Evolutionary conservation across 1,139 yeast species (phyloP).

Genomic region (Saccharomycopsis crataegensis): DNA sequence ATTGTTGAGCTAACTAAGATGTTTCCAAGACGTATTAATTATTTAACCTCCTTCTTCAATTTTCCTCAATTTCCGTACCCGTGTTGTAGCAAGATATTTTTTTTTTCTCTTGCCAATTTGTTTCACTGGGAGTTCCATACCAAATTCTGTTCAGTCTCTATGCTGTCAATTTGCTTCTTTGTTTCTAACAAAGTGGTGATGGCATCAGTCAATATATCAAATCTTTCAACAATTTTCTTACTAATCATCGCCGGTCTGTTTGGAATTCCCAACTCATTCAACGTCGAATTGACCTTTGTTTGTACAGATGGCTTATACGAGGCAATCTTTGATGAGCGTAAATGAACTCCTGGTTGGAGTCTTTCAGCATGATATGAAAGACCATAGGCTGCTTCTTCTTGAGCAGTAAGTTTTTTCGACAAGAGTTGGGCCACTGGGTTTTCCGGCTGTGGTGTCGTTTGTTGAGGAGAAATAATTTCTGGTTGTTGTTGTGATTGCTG

Average conservation of each 20-base stretch:
- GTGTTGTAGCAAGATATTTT: no score
- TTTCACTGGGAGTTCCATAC: conserved; percentile 30
- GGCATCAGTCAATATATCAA: conserved; percentile 67
- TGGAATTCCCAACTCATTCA: conserved; percentile 76
- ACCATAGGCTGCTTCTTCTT: conserved; percentile 85
- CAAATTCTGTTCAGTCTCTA: conserved; percentile 70
- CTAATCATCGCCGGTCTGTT: conserved; percentile 85
- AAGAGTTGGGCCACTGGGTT: conserved; percentile 32
- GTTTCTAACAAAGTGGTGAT: conserved; percentile 73
- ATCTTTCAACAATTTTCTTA: conserved; percentile 66
- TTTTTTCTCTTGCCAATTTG: no score
- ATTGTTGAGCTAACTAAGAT: no score
- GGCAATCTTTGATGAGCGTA: conserved; percentile 64
- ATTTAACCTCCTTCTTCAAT: no score
- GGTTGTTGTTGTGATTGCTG: conserved; percentile 29
- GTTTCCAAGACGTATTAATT: no score
- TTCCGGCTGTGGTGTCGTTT: conserved; percentile 1
- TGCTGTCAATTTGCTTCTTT: conserved; percentile 80
- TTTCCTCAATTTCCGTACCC: no score
- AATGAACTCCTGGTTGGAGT: conserved; percentile 61
- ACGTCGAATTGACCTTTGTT: conserved; percentile 60
- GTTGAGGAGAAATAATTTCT: background rate
- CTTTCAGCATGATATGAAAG: conserved; percentile 76
- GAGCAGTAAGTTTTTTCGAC: conserved; percentile 55
- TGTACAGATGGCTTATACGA: conserved; percentile 66